Percentiles rank a stretch among this genome's conserved stretches.
phyloP scores from a whole-genome alignment of 257 asterid genomes.

The Sherardia arvensis region DNA sequence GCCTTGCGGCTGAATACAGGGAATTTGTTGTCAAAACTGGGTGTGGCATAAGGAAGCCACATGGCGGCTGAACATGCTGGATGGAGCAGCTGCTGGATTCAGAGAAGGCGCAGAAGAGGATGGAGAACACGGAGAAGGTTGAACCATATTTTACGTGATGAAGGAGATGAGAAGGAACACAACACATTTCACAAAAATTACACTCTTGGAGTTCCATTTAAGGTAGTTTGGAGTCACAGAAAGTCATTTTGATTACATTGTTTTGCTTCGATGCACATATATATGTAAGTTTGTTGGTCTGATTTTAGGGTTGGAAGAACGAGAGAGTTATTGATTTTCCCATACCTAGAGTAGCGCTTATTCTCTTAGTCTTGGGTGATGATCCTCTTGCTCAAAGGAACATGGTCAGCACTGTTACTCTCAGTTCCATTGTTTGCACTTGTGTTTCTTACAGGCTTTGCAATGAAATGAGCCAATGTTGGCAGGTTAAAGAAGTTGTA shows the following conservation, averaged over 20 bases:
- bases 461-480: background rate
- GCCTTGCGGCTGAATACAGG: no score
- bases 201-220: conserved; percentile 62
- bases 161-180: conserved; percentile 66
- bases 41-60: no score
- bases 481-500: conserved; percentile 61
- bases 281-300: background rate
- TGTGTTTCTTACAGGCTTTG: background rate
- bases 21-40: no score
- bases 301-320: conserved; percentile 59
- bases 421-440: background rate
- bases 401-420: conserved; percentile 35
- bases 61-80: no score
- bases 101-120: no score
- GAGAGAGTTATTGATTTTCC: conserved; percentile 40
- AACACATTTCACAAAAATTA: conserved; percentile 64
- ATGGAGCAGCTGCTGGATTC: no score
- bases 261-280: background rate
- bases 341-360: conserved; percentile 38
- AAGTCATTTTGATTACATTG: background rate
- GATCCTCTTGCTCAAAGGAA: conserved; percentile 53
- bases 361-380: conserved; percentile 56
- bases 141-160: no score
- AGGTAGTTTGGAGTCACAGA: conserved; percentile 29
- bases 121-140: no score